Conservation (phyloP, 2,329 filamentous ascomycete genomes). For the Clathrospora elynae region DNA sequence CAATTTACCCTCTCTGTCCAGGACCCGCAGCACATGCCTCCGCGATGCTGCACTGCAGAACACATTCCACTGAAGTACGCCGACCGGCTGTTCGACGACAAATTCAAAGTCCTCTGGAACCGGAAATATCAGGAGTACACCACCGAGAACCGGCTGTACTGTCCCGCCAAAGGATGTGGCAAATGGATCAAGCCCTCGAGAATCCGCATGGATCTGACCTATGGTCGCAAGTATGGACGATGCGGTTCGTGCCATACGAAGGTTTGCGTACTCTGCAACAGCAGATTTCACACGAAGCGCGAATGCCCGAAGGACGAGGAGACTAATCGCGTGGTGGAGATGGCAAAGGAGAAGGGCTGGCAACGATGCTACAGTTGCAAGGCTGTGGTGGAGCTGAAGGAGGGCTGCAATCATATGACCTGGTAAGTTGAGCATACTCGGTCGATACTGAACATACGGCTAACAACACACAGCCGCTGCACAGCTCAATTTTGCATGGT, state of each 20-base stretch:
- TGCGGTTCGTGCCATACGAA: slow-evolving; percentile 75
- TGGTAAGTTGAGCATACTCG: slow-evolving; percentile 62
- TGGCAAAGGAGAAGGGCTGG: slow-evolving; percentile 72
- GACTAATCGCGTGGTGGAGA: slow-evolving; percentile 65
- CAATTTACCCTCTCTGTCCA: slow-evolving; percentile 76
- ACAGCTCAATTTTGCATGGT: slow-evolving; percentile 86
- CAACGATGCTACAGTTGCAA: slow-evolving; percentile 77
- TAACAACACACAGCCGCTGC: slow-evolving; percentile 63
- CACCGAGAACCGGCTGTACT: slow-evolving; percentile 76
- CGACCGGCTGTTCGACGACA: slow-evolving; percentile 71
- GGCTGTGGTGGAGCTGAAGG: slow-evolving; percentile 75
- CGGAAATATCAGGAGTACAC: slow-evolving; percentile 78
- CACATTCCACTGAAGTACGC: slow-evolving; percentile 78
- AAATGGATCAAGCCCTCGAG: slow-evolving; percentile 78
- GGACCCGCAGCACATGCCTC: slow-evolving; percentile 83
- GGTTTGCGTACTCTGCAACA: slow-evolving; percentile 75
- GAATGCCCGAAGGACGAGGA: slow-evolving; percentile 76
- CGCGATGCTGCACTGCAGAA: slow-evolving; percentile 75
- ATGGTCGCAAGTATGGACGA: slow-evolving; percentile 66
- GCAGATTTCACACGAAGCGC: slow-evolving; percentile 69
- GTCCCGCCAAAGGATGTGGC: slow-evolving; percentile 72
- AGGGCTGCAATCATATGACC: slow-evolving; percentile 87
- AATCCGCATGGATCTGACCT: slow-evolving; percentile 60
- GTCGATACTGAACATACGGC: slow-evolving; percentile 14
- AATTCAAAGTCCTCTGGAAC: slow-evolving; percentile 82